Evolutionary conservation across 495 filamentous ascomycete species (phyloP).

Genomic region (Penicillium diatomitis): DNA sequence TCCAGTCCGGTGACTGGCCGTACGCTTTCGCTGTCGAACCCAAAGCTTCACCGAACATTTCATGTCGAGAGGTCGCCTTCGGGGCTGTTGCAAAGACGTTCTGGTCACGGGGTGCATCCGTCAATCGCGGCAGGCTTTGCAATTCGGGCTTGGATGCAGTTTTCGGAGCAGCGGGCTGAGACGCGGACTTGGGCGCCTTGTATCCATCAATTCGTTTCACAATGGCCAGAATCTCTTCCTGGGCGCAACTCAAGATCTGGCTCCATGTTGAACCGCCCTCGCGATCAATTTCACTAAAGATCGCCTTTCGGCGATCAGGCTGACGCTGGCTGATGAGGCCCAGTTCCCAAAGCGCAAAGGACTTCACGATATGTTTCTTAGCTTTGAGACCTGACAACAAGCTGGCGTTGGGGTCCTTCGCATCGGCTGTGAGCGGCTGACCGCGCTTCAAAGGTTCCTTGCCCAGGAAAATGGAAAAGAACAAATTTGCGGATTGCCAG

Average conservation of each 20-base stretch:
- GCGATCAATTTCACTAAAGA: constrained; percentile 87
- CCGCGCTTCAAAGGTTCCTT: constrained; percentile 74
- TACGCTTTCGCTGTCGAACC: constrained; percentile 48
- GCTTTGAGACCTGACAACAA: constrained; percentile 74
- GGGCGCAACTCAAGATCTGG: constrained; percentile 59
- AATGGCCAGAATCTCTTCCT: constrained; percentile 57
- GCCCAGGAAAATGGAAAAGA: constrained; percentile 69
- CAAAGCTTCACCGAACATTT: constrained; percentile 43
- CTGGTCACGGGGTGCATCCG: constrained; percentile 46
- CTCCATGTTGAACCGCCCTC: constrained; percentile 69
- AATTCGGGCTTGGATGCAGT: constrained; percentile 25
- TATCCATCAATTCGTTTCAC: constrained; percentile 52
- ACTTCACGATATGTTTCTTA: constrained; percentile 44
- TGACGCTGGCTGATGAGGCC: constrained; percentile 66
- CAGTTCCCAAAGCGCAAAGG: constrained; percentile 89
- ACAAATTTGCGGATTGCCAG: constrained; percentile 65
- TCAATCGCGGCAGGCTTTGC: constrained; percentile 40
- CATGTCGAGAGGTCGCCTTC: constrained; percentile 36
- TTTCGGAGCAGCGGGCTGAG: constrained; percentile 21
- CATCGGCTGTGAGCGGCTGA: constrained; percentile 72
- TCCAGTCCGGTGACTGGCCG: constrained; percentile 48
- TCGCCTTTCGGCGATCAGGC: constrained; percentile 61
- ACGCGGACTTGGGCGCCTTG: constrained; percentile 38
- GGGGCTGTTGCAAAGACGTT: constrained; percentile 47
- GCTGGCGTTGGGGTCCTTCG: constrained; percentile 86